Base-by-base conservation (phyloP, 2,329 filamentous ascomycete species). In the Cucurbitaria berberidis region DNA sequence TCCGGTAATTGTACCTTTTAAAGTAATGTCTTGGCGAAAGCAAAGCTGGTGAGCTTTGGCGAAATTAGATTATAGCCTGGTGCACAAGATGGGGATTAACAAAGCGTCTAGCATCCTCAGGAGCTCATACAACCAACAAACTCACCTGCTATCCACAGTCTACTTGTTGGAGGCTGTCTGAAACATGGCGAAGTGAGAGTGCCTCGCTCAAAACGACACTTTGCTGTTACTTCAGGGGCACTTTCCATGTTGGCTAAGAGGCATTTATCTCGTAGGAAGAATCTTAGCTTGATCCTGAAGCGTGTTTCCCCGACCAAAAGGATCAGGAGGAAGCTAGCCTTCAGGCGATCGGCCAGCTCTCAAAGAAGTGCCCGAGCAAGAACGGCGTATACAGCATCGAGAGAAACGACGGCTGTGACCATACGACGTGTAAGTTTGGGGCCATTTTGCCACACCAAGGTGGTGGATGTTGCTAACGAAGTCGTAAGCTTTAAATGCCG, bases 331-430 rank as follows among this genome's bases (percentile, higher is more conserved):
- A 66, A 18, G 69, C 65, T 1, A 70, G 62, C 43, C 45, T 63
- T 13, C 44, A 60, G 21, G 66, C 67, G 15, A 66, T 78, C 13
- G 59, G 66, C 10, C 51, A 62, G 27, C 48, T 74, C 9, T 68
- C 68, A 11, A 79, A 78, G 62, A 70, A 68, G 39, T 80, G 77
- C 60, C 77, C 77, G 1, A 62, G 64, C 0, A 38, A 32, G 13
- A 41, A 30, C 0, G 78, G 77, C 57, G 68, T 62, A 1, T 75
- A 67, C 63, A 63, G 69, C 21, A 79, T 80, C 29, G 64, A 78
- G 60, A 78, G 78, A 63, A 72, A 68, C 26, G 60, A 69, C 2
- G 77, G 76, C 0, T 80, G 77, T 47, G 76, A 78, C 56, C 77
- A 79, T 46, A 74, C 76, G 65, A 74, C 57, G n/a, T 75, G 72